Base-by-base conservation (phyloP, 2,329 filamentous ascomycete species). In the Alternaria angustiovoidea region DNA sequence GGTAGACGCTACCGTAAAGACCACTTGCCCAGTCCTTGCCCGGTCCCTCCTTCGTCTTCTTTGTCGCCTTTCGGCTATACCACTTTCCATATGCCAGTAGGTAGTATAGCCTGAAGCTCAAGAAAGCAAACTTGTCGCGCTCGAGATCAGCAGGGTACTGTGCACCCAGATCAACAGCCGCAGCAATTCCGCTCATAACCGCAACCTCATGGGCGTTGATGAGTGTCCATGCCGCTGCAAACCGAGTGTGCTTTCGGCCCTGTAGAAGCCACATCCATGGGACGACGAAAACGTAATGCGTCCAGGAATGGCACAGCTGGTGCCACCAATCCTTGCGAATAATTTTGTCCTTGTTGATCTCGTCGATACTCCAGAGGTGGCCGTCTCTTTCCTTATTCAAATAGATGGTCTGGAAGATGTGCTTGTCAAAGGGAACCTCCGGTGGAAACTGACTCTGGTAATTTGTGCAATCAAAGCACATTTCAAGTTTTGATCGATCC, bases 241-340 rank as follows among this genome's bases (percentile, higher is more conserved):
- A 91, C 22, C 83, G 80, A 0, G 89, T 92, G 49, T 82, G 81
- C 26, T 86, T 87, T 62, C 82, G 85, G 0, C 88, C 89, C 64
- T 93, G 89, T 3, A 93, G 83, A 24, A 90, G 85, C 88, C 89
- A 90, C 84, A 93, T 86, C 64, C 87, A 87, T 0, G 90, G 90
- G 1, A 93, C 88, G 66, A 90, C 88, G 34, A 87, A 83, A 1
- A 85, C 71, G 69, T 89, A 89, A 68, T 90, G 88, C 34, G 86
- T 86, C 83, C 84, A 90, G 4, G 83, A 81, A 68, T 90, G 86
- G 56, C 86, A 87, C 11, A 90, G 81, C 75, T 90, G 88, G 70
- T 90, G 88, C 88, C 88, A 89, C 87, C 87, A 89, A 62, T 90
- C 86, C 62, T 83, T 84, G 48, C 85, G 80, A 51, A 90, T 89